phyloP scores from a whole-genome alignment of 768 basidiomycete species.

The Russula griseocarnosa region DNA sequence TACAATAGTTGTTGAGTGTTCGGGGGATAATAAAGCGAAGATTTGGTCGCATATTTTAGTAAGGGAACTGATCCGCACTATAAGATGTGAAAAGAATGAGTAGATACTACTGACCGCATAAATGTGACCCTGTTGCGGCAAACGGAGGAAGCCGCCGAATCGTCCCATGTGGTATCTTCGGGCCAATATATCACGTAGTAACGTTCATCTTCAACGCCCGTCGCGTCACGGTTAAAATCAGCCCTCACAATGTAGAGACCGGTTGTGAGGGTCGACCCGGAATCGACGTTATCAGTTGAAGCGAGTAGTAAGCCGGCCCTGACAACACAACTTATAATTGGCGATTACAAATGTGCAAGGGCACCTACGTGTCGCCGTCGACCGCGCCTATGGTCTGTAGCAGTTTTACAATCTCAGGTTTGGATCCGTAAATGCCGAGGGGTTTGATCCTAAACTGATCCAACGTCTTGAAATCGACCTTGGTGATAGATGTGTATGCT shows the following conservation, averaged over 20 bases:
- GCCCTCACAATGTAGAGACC: constrained; percentile 46
- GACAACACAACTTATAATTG: not conserved
- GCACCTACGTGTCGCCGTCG: constrained; percentile 40
- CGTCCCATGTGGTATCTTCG: constrained; percentile 55
- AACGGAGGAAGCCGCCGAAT: constrained; percentile 43
- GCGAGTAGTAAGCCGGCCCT: constrained; percentile 29
- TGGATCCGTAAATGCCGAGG: constrained; percentile 56
- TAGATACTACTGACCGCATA: constrained; percentile 45
- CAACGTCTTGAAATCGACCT: constrained; percentile 52
- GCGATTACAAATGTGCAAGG: not conserved
- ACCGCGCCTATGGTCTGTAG: constrained; percentile 39
- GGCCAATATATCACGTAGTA: constrained; percentile 60
- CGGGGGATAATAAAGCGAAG: constrained; percentile 46
- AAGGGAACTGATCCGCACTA: not conserved
- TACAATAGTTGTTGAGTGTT: constrained; percentile 45
- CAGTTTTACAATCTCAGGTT: constrained; percentile 46
- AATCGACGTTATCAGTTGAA: constrained; percentile 19
- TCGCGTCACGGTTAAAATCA: not conserved
- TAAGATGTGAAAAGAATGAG: not conserved
- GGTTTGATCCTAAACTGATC: constrained; percentile 48
- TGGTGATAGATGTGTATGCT: constrained; percentile 50
- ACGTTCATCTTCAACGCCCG: constrained; percentile 28
- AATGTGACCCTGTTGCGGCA: constrained; percentile 55
- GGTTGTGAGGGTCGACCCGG: constrained; percentile 40
- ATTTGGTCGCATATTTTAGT: constrained; percentile 50